A percentile compares a stretch with the other conserved stretches of the same genome.
phyloP scores from a whole-genome alignment of 306 rosid species.

The Pachyrhizus erosus region DNA sequence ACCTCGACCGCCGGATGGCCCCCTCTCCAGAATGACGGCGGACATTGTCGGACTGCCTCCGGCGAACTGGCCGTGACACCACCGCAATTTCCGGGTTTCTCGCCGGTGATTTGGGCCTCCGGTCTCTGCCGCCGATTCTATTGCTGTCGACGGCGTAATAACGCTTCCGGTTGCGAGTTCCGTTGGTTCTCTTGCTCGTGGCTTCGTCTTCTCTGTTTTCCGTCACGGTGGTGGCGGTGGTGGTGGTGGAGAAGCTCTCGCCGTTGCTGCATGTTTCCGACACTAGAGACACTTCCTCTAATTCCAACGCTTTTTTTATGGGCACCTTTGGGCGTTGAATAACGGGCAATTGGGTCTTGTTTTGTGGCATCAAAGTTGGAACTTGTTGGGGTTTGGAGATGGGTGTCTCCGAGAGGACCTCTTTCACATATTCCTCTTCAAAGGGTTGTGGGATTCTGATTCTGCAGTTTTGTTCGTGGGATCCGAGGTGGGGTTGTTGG shows the following conservation, averaged over 20 bases:
- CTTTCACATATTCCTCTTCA: slow-evolving; percentile 88
- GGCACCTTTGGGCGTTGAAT: slow-evolving; percentile 3
- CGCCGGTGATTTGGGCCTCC: slow-evolving; percentile 49
- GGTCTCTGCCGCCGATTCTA: slow-evolving; percentile 46
- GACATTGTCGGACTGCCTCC: slow-evolving; percentile 50
- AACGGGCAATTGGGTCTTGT: slow-evolving; percentile 44
- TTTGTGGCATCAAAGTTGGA: slow-evolving; percentile 27
- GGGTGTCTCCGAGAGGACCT: slow-evolving; percentile 88
- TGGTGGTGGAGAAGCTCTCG: slow-evolving; percentile 67
- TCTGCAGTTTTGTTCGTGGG: slow-evolving; percentile 42
- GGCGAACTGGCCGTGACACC: slow-evolving; percentile 43
- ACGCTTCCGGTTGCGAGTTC: slow-evolving; percentile 55
- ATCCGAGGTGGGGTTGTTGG: slow-evolving; percentile 33
- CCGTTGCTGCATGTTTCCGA: slow-evolving; percentile 65
- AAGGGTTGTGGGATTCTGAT: slow-evolving; percentile 40
- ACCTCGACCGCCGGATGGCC: slow-evolving; percentile 59
- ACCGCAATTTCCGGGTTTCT: slow-evolving; percentile 46
- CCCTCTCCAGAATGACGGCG: slow-evolving; percentile 53
- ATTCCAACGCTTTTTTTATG: slow-evolving; percentile 32
- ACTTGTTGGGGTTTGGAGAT: slow-evolving; percentile 55
- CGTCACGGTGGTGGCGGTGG: slow-evolving; percentile 60
- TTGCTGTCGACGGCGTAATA: slow-evolving; percentile 56
- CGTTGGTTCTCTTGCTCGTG: slow-evolving; percentile 60
- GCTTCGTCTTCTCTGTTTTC: slow-evolving; percentile 79
- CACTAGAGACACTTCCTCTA: slow-evolving; percentile 59